Base-by-base conservation (phyloP, 768 basidiomycete species). In the Pulveroboletus sp. region DNA sequence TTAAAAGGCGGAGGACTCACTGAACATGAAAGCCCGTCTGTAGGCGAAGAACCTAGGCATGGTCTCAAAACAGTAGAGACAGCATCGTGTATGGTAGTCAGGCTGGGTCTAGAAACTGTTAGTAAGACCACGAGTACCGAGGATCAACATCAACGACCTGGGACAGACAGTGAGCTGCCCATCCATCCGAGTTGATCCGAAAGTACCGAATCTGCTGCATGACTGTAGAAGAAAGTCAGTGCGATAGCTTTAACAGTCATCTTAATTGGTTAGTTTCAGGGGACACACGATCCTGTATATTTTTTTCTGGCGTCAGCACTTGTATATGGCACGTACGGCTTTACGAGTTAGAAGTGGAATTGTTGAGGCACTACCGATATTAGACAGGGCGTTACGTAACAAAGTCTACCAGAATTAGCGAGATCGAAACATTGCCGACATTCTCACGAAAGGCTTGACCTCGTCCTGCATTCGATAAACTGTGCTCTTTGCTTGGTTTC, bases 1-100 rank as follows among this genome's bases (percentile, higher is more conserved):
- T 27, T 8, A 14, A 21, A 38, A 9, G 10, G 31, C 6, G n/a
- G 28, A 17, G 37, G 31, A 38, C 21, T n/a, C 33, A 35, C 42
- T 24, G 7, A 15, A 18, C 7, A 31, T 30, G 10, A 3, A 15
- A 28, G 18, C 7, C 32, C 15, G 40, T 36, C 17, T 17, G 32
- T 46, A 35, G 26, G 42, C 8, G 14, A 43, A 43, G 28, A 49
- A 28, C 28, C 46, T 49, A 24, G 42, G 32, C 46, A 24, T 3
- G 3, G 14, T 24, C 32, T 43, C 30, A 3, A 50, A 53, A 32
- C 24, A 43, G 59, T 32, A 45, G 54, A 24, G 28, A 14, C 40
- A 37, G 43, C 21, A 32, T 39, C 50, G 14, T 27, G 39, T 30
- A 21, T 17, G 17, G 43, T 14, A 39, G 24, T 40, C 27, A 8